These are phyloP conservation scores for Lachancea meyersii DNA, from an alignment of 805 yeast species.

Conservation along the genomic window DNA sequence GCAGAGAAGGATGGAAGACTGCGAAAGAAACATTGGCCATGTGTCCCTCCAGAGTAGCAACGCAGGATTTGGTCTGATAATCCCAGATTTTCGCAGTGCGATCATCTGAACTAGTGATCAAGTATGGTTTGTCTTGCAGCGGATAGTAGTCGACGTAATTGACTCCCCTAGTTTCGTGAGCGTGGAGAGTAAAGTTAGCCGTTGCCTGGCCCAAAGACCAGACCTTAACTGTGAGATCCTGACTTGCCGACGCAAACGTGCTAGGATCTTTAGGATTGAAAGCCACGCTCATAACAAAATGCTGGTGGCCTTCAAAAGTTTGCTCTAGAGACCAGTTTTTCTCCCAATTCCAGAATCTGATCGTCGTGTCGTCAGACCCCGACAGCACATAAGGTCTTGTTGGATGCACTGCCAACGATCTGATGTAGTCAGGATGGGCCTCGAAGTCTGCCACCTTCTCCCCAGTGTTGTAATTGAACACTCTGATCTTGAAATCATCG, in stretches of 20 bases:
- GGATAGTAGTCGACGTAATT: slow-evolving; percentile 97
- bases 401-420: slow-evolving; percentile 92
- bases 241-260: slow-evolving; percentile 95
- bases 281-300: slow-evolving; percentile 88
- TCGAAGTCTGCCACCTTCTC: slow-evolving; percentile 93
- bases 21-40: slow-evolving; percentile 94
- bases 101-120: slow-evolving; percentile 89
- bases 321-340: slow-evolving; percentile 85
- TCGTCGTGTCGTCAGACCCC: slow-evolving; percentile 84
- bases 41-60: slow-evolving; percentile 92
- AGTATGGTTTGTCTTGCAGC: slow-evolving; percentile 92
- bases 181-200: slow-evolving; percentile 86
- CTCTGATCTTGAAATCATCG: slow-evolving; percentile 91
- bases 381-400: slow-evolving; percentile 83
- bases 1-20: slow-evolving; percentile 95
- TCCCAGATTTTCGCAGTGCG: slow-evolving; percentile 88
- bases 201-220: slow-evolving; percentile 87
- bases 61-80: slow-evolving; percentile 93
- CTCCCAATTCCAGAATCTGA: slow-evolving; percentile 98
- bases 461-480: slow-evolving; percentile 90
- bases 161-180: slow-evolving; percentile 91
- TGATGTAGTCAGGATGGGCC: slow-evolving; percentile 96
- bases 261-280: slow-evolving; percentile 97
- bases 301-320: slow-evolving; percentile 91
- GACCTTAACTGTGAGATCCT: slow-evolving; percentile 92